phyloP scores from a whole-genome alignment of 1,139 yeast species.

The Candida tropicalis region DNA sequence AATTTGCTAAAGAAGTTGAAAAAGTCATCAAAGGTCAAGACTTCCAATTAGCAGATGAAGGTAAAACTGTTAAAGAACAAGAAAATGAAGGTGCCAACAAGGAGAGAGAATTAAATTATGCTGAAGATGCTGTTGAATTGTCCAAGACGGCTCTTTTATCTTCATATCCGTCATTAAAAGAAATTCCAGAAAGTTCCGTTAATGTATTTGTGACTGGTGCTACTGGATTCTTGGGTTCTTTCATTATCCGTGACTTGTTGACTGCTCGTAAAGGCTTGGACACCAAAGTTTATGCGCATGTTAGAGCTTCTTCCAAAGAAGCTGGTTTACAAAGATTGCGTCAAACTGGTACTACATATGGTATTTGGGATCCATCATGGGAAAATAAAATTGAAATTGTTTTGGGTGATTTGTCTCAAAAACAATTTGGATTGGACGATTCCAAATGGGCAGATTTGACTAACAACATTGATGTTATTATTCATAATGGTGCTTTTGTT shows the following conservation, averaged over 20 bases:
- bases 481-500: slow-evolving; percentile 97
- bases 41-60: slow-evolving; percentile 45
- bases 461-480: slow-evolving; percentile 70
- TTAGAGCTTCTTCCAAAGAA: slow-evolving; percentile 72
- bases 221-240: slow-evolving; percentile 95
- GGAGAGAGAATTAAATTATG: slow-evolving; percentile 53
- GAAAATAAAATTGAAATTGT: slow-evolving; percentile 64
- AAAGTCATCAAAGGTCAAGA: slow-evolving; percentile 51
- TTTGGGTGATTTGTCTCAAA: slow-evolving; percentile 76
- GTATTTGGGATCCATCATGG: slow-evolving; percentile 77
- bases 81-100: slow-evolving; percentile 19
- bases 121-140: slow-evolving; percentile 71
- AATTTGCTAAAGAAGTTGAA: slow-evolving; percentile 75
- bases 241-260: slow-evolving; percentile 75
- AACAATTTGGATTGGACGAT: slow-evolving; percentile 69
- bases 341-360: slow-evolving; percentile 80
- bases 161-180: slow-evolving; percentile 33
- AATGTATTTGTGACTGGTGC: slow-evolving; percentile 91
- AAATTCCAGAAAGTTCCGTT: slow-evolving; percentile 38
- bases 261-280: slow-evolving; percentile 42
- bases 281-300: slow-evolving; percentile 80
- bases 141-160: slow-evolving; percentile 45
- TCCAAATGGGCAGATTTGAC: slow-evolving; percentile 60
- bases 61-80: slow-evolving; percentile 6
- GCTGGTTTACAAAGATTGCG: slow-evolving; percentile 77